phyloP scores from a whole-genome alignment of 1,284 basidiomycete genomes.

The Apiotrichum mycotoxinovorans region DNA sequence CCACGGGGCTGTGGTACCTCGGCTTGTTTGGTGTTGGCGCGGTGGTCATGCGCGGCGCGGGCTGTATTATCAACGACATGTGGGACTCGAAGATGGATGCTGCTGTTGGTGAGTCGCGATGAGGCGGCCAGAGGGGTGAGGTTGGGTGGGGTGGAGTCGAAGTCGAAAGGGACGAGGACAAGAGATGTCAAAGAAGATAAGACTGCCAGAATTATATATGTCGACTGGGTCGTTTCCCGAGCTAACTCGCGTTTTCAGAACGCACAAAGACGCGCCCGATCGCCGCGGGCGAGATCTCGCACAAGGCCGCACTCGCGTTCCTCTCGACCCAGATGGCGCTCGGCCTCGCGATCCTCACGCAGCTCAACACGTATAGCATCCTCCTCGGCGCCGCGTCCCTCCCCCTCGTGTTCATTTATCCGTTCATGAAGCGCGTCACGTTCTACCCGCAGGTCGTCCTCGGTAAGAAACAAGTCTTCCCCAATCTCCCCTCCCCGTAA shows the following conservation, averaged over 20 bases:
- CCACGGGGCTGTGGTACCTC: conserved; percentile 69
- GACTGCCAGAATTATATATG: no score
- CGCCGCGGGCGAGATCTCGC: conserved; percentile 76
- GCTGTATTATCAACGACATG: conserved; percentile 98
- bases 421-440: conserved; percentile 95
- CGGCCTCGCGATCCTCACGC: conserved; percentile 84
- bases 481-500: no score
- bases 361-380: conserved; percentile 95
- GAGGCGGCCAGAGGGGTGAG: no score
- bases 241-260: conserved; percentile 47
- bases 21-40: conserved; percentile 85
- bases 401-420: conserved; percentile 82
- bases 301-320: conserved; percentile 73
- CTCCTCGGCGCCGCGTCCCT: conserved; percentile 85
- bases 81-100: conserved; percentile 92
- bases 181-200: no score
- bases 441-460: conserved; percentile 95
- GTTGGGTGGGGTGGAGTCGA: no score
- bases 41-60: conserved; percentile 93
- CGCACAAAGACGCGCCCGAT: conserved; percentile 66
- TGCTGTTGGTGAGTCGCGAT: conserved; percentile 68
- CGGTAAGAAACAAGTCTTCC: no score
- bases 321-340: conserved; percentile 76
- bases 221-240: no score
- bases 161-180: no score